Conservation (phyloP, 208 protist genomes). For the Trypanosoma vivax region DNA sequence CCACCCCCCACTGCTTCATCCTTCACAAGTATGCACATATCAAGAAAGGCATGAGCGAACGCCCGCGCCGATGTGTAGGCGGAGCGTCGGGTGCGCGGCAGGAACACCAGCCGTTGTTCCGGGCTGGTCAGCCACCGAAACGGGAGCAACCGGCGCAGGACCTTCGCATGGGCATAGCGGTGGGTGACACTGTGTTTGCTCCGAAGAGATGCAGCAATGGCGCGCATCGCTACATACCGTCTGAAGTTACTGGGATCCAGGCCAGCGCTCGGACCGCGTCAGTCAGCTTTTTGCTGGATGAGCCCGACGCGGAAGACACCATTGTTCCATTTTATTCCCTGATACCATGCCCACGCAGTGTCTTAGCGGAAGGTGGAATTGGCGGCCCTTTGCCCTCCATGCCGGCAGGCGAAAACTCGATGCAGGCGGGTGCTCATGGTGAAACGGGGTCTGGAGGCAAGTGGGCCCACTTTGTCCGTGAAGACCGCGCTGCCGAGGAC, state of each 20-base stretch:
- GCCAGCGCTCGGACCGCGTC: slow-evolving; percentile 48
- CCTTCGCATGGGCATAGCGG: slow-evolving; percentile 3
- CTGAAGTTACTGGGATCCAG: slow-evolving; percentile 69
- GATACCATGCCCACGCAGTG: slow-evolving; percentile 41
- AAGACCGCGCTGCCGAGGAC: too few species aligned
- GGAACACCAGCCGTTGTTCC: background rate
- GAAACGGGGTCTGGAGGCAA: too few species aligned
- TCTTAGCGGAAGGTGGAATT: slow-evolving; percentile 7
- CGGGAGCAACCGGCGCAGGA: background rate
- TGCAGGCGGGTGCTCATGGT: too few species aligned
- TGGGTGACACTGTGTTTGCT: slow-evolving; percentile 16
- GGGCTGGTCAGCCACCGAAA: background rate
- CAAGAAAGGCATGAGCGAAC: background rate
- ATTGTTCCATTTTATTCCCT: slow-evolving; percentile 53
- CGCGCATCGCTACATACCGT: slow-evolving; percentile 24
- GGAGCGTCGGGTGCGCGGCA: too few species aligned
- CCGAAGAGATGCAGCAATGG: slow-evolving; percentile 1
- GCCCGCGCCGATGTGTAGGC: background rate
- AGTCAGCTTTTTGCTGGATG: slow-evolving; percentile 45
- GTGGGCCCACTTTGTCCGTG: too few species aligned
- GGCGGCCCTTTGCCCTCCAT: slow-evolving; percentile 17
- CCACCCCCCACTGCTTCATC: too few species aligned
- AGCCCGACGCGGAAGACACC: slow-evolving; percentile 68
- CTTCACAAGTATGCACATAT: background rate
- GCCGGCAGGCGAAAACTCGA: too few species aligned